A percentile compares a stretch with the other conserved stretches of the same genome.
Evolutionary conservation across 352 stramenopile species (phyloP).

Genomic region (Globisporangium barbulae): DNA sequence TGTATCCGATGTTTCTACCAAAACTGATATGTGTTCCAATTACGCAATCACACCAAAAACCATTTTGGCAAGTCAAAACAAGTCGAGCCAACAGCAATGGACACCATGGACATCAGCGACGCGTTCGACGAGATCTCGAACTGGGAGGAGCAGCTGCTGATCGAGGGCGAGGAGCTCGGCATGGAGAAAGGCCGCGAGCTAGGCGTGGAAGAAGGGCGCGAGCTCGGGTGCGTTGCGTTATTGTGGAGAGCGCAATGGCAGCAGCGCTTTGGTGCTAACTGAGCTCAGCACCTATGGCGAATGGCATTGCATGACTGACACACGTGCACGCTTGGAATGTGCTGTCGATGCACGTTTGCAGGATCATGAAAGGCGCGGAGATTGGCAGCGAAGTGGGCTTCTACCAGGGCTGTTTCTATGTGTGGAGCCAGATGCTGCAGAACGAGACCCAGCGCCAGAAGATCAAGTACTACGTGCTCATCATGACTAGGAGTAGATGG

Average conservation of each 20-base stretch:
- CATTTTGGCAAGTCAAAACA: not conserved
- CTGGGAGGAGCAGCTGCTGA: slow-evolving; percentile 68
- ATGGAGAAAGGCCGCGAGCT: slow-evolving; percentile 50
- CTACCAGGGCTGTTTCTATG: slow-evolving; percentile 72
- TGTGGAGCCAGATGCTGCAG: slow-evolving; percentile 64
- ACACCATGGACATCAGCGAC: slow-evolving; percentile 57
- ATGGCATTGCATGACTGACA: not conserved
- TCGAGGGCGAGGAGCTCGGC: slow-evolving; percentile 61
- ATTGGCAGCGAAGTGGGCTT: slow-evolving; percentile 82
- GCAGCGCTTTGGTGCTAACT: not conserved
- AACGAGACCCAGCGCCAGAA: slow-evolving; percentile 27
- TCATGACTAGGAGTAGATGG: not conserved
- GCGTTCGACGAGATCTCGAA: slow-evolving; percentile 72
- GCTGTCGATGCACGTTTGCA: slow-evolving; percentile 15
- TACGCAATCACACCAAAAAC: not conserved
- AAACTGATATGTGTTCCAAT: not conserved
- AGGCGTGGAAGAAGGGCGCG: slow-evolving; percentile 69
- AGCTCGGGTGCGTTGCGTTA: slow-evolving; percentile 47
- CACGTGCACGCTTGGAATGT: not conserved
- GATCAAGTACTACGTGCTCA: slow-evolving; percentile 42
- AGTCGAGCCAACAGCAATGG: not conserved
- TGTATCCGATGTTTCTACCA: no score
- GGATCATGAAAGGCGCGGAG: slow-evolving; percentile 73
- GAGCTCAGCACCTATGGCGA: not conserved
- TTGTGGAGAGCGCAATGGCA: not conserved